Evolutionary conservation across 148 eudicot genomes (phyloP), one percentile per base, ranked within the genome.

Genomic region (Polygonum maritimum): DNA sequence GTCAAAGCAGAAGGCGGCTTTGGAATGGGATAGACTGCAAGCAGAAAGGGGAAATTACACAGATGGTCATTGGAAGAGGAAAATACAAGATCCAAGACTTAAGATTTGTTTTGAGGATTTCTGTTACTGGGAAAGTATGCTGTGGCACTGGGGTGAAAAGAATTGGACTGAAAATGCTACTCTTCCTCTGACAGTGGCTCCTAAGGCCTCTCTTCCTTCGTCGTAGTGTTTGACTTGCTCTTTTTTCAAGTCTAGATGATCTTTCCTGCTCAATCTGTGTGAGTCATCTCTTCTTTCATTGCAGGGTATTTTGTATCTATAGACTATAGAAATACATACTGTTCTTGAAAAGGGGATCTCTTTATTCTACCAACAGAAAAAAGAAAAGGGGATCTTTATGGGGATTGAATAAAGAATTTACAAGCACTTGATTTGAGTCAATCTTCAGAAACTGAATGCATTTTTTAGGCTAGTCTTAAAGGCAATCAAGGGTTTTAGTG

Each of bases 131-230:
- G 77, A 75, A 57, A 75, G 67, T 13, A 75, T 75, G 77, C 14
- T 75, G n/a, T 57, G 77, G 69, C 77, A 75, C 11, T 75, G 77
- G 77, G 77, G 77, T 75, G 69, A 75, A 0, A 57, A 75, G 44
- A 75, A 75, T 14, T 74, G 76, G 76, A 74, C 76, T 2, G 76
- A 74, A 35, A 74, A 74, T 74, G 76, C 55, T 7, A 74, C 60
- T 67, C 35, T 33, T 22, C 22, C 76, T 47, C 76, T 35, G 5
- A 60, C 76, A 49, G 31, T 60, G 15, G 11, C 62, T 3, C 19
- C 62, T 48, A 33, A 35, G 2, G n/a, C 71, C 36, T 15, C 71
- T 14, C 71, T 67, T 67, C 44, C 44, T 15, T 67, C 40, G 38
- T 36, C 38, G 71, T 67, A 67, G 44, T 36, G 9, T 31, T 36